These are phyloP conservation scores for Teratosphaeria zuluensis DNA, from an alignment of 2,329 filamentous ascomycete genomes.

Conservation along the genomic window DNA sequence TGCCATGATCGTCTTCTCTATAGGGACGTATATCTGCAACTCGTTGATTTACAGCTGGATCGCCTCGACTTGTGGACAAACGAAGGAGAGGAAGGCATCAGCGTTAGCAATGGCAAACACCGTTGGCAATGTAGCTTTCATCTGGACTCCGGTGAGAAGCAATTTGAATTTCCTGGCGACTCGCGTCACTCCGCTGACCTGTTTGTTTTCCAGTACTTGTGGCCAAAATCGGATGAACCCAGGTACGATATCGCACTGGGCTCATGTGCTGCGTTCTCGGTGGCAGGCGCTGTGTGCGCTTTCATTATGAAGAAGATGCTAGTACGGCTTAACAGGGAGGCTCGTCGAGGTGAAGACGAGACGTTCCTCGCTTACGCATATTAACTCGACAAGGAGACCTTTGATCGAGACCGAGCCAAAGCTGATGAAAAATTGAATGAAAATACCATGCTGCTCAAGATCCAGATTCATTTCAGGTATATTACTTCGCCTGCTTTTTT, in stretches of 20 bases:
- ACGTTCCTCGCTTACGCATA: not conserved
- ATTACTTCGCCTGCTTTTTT: no score
- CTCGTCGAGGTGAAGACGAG: not conserved
- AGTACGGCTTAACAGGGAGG: not conserved
- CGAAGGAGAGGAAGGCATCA: constrained; percentile 46
- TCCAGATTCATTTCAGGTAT: no score
- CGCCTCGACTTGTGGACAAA: constrained; percentile 40
- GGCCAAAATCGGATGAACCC: not conserved
- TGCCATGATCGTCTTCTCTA: constrained; percentile 25
- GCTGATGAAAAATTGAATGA: no score
- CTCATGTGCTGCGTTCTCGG: not conserved
- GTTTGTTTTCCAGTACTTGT: not conserved
- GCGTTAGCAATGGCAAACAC: constrained; percentile 48
- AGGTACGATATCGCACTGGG: not conserved
- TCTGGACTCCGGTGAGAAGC: constrained; percentile 32
- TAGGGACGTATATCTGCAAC: constrained; percentile 46
- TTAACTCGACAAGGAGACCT: not conserved
- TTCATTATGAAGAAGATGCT: not conserved
- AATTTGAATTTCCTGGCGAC: not conserved
- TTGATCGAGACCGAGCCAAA: no score
- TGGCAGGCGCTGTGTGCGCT: not conserved
- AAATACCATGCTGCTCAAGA: no score
- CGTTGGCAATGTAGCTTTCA: constrained; percentile 43
- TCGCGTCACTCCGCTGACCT: not conserved
- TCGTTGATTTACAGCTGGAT: constrained; percentile 52